Base-by-base conservation (phyloP, 148 eudicot genomes). In the Rhododendron griersonianum region DNA sequence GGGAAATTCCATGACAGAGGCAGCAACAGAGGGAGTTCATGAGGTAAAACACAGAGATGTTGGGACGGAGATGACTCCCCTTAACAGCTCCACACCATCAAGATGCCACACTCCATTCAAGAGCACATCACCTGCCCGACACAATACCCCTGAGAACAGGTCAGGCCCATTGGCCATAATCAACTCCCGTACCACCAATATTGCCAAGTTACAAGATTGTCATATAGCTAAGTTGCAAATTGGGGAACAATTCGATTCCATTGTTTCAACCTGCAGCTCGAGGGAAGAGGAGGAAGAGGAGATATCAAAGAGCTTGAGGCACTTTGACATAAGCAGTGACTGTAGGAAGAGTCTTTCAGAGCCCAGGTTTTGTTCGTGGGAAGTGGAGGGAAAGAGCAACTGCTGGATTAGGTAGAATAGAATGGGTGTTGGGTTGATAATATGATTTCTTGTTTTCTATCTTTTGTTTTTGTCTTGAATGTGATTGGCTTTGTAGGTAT, bases 271-370 rank as follows among this genome's bases (percentile, higher is more conserved):
- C 76, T 96, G 99, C 98, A 93, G 95, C 83, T 90, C 98, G 1
- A 95, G 90, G 86, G 95, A 95, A 80, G 99, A 96, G 88, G 99
- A 96, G 84, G 98, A 96, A 85, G 99, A 96, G 86, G 99, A 95
- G 67, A 89, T 95, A 53, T 96, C 98, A 1, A 96, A 96, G 95
- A 96, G 99, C 83, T 88, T 96, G 87, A 91, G 99, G 87, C 96
- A 95, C 87, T 96, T 92, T 89, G 99, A 95, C 85, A 85, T 94
- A 77, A 91, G 86, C 30, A 84, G 82, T 79, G 92, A 88, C 45
- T 89, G 89, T 19, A 86, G 92, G 84, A 93, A 86, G 57, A 95
- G 95, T 87, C 89, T 90, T 85, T 94, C 93, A 0, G 97, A 93
- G 85, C 83, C 93, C 48, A 94, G 90, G 47, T 67, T 89, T 85